Base-by-base conservation (phyloP, 2,329 filamentous ascomycete genomes). In the Paraphoma chrysanthemicola region DNA sequence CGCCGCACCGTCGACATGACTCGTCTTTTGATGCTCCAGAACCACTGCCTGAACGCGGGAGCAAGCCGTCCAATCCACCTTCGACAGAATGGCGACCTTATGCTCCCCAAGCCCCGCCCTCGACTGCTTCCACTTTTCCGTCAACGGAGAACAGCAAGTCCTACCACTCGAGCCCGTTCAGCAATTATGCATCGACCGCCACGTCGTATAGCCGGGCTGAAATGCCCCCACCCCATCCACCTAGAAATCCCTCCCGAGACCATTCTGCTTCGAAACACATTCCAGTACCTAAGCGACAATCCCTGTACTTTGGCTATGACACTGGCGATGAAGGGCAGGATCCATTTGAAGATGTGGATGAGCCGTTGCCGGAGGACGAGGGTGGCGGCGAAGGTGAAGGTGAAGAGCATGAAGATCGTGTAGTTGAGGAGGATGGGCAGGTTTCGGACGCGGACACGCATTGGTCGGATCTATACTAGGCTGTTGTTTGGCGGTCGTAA, bases 291-390 rank as follows among this genome's bases (percentile, higher is more conserved):
- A 10, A 36, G 14, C 33, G 33, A 10, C 10, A 14, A 7, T 36
- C 33, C 10, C 3, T 36, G 33, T 36, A 36, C 33, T 36, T 36
- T 36, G 33, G 33, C 33, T 36, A 36, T 14, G 33, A 36, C 7
- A 14, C 9, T 23, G 16, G 5, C 1, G 29, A 7, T 14, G 54
- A 53, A 10, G 48, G 56, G 10, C 47, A 36, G 1, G 42, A 62
- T 42, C 54, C 48, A 17, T 59, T 42, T 31, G 53, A 55, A 43
- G 23, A 38, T 16, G 18, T 17, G 6, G 50, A 51, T 29, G 55
- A 53, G 44, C 51, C 59, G 23, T 23, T 14, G 31, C 23, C 12
- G 33, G 11, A n/a, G 30, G n/a, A 41, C 18, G 16, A 30, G 17
- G 17, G 2, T 9, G 49, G 10, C 7, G 5, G 38, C 18, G 31